These are phyloP conservation scores for Lichtheimia corymbifera DNA, from an alignment of 371 early-diverging fungal species.

Conservation along the genomic window DNA sequence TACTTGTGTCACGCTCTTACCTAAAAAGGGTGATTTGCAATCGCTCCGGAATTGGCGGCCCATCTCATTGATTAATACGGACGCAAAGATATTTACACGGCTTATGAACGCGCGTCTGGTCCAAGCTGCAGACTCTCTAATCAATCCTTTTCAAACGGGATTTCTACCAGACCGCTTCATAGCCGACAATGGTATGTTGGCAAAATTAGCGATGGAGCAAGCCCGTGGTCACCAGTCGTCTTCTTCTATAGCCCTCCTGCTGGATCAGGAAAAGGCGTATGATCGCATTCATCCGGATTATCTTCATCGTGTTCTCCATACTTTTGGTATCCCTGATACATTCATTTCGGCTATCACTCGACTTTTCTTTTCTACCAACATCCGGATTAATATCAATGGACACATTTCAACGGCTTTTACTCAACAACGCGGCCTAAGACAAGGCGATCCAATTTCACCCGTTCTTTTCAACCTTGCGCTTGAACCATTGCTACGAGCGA, in stretches of 20 bases:
- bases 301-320: background rate
- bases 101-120: slow-evolving; percentile 10
- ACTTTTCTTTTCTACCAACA: slow-evolving; percentile 13
- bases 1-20: slow-evolving; percentile 16
- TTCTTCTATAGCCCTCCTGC: background rate
- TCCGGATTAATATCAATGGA: slow-evolving; percentile 22
- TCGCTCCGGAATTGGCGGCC: slow-evolving; percentile 30
- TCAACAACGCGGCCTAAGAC: slow-evolving; percentile 15
- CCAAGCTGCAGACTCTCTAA: background rate
- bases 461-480: slow-evolving; percentile 22
- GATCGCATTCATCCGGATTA: slow-evolving; percentile 6
- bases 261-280: no score
- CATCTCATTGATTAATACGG: slow-evolving; percentile 18
- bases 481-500: slow-evolving; percentile 16
- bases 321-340: slow-evolving; percentile 5
- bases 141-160: slow-evolving; percentile 14
- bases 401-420: slow-evolving; percentile 5
- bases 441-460: slow-evolving; percentile 22
- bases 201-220: slow-evolving; percentile 5
- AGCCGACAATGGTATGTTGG: slow-evolving; percentile 11
- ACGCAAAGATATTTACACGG: slow-evolving; percentile 21
- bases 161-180: slow-evolving; percentile 9
- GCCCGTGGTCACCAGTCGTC: background rate
- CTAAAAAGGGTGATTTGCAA: slow-evolving; percentile 21
- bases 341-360: background rate